These are phyloP conservation scores for Zygosaccharomyces rouxii DNA, from an alignment of 805 yeast genomes.

Conservation along the genomic window DNA sequence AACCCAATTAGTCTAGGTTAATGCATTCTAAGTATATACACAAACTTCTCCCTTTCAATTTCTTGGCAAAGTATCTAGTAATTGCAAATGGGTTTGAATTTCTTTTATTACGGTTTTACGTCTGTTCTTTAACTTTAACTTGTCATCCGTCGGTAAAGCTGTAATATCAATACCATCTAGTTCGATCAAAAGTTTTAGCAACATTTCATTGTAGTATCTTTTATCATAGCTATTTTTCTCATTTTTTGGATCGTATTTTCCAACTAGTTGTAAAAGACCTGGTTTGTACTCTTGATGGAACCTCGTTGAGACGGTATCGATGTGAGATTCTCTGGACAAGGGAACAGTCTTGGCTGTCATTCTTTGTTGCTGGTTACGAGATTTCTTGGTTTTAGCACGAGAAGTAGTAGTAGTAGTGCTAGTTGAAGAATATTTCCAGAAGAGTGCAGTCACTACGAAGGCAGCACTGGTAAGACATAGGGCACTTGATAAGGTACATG, in stretches of 20 bases:
- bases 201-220: slow-evolving; percentile 60
- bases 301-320: slow-evolving; percentile 25
- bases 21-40: background rate
- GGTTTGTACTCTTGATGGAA: slow-evolving; percentile 27
- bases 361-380: slow-evolving; percentile 1
- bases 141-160: slow-evolving; percentile 38
- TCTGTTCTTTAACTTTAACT: slow-evolving; percentile 47
- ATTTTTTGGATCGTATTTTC: slow-evolving; percentile 19
- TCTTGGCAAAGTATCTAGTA: slow-evolving; percentile 41
- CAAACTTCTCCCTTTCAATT: background rate
- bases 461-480: slow-evolving; percentile 18
- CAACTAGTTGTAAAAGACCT: slow-evolving; percentile 21
- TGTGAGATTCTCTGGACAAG: slow-evolving; percentile 25
- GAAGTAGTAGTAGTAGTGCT: background rate
- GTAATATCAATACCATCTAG: slow-evolving; percentile 57
- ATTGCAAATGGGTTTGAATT: slow-evolving; percentile 55
- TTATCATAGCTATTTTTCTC: slow-evolving; percentile 42
- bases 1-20: background rate
- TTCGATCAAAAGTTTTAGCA: slow-evolving; percentile 60
- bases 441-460: slow-evolving; percentile 13
- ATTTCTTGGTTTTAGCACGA: slow-evolving; percentile 10
- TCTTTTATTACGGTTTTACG: slow-evolving; percentile 57
- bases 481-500: background rate
- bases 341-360: slow-evolving; percentile 16
- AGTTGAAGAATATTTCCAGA: slow-evolving; percentile 16